Base-by-base conservation (phyloP, 441 rosid species). In the Pelargonium australe region DNA sequence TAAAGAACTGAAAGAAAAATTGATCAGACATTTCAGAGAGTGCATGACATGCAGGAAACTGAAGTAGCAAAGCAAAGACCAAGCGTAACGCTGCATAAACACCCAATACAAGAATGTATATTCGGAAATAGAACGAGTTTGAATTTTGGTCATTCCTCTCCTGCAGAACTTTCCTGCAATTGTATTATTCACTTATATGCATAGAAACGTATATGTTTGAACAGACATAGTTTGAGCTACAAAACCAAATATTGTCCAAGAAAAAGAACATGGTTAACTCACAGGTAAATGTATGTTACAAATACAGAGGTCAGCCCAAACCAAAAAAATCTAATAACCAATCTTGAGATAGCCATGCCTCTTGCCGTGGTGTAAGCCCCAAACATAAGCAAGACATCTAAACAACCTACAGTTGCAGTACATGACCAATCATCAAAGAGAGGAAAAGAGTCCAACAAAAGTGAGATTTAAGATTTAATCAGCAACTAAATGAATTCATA, bases 281-380 rank as follows among this genome's bases (percentile, higher is more conserved):
- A 96, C 98, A 91, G 80, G 74, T 86, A 96, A 72, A 86, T 72
- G 79, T 89, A 96, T 75, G 89, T 83, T 76, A 90, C 86, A 74
- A 84, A 82, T 68, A 67, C 97, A 47, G 99, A 86, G 73, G 79
- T 80, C 86, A 80, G 75, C 67, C 89, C 97, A 82, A 88, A 83
- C 98, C 98, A 96, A 75, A 93, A 83, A 75, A 96, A 93, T 78
- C 85, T 82, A 75, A 96, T 93, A 76, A 96, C 84, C 70, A 96
- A 83, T 81, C 98, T 87, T 55, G 99, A 93, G 77, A 96, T 87
- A 70, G 99, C 99, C 99, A 96, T 93, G 85, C 92, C 99, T 83
- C 98, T 86, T 13, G 97, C 87, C 37, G 94, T 85, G 68, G 85
- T 75, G 81, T 96, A 96, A 43, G 99, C 98, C 69, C 99, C 99